These are phyloP conservation scores for Pistacia atlantica DNA, from an alignment of 345 rosid genomes.

Conservation along the genomic window DNA sequence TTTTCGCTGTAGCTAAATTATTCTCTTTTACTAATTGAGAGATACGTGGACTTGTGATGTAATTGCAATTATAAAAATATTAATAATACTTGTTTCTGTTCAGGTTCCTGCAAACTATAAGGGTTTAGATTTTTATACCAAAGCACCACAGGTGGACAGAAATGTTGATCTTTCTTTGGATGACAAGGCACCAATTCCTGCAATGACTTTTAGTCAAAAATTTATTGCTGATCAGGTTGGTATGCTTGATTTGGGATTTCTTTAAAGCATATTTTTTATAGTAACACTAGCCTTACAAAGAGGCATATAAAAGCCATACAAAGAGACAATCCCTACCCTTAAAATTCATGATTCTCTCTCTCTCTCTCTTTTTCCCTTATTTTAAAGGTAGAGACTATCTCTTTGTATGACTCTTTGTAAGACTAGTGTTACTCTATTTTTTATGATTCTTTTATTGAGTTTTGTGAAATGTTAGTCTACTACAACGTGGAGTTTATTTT, in stretches of 20 bases:
- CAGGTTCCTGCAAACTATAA: slow-evolving; percentile 79
- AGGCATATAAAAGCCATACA: too few species aligned
- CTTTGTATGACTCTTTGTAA: too few species aligned
- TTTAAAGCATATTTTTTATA: neutral
- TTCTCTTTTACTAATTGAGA: too few species aligned
- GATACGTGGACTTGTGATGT: too few species aligned
- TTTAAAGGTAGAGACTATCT: too few species aligned
- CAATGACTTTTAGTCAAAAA: slow-evolving; percentile 69
- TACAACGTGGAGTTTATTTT: neutral
- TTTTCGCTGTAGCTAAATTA: too few species aligned
- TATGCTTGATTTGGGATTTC: slow-evolving; percentile 6
- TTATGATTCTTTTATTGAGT: neutral
- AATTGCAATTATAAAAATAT: too few species aligned
- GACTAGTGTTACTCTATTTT: neutral
- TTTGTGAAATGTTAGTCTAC: neutral
- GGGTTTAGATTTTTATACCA: slow-evolving; percentile 75
- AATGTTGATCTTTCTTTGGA: slow-evolving; percentile 81
- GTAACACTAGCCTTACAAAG: too few species aligned
- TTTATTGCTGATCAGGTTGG: slow-evolving; percentile 80
- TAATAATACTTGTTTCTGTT: slow-evolving; percentile 14
- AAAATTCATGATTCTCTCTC: too few species aligned
- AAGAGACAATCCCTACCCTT: too few species aligned
- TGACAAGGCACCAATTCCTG: slow-evolving; percentile 91
- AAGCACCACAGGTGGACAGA: slow-evolving; percentile 74
- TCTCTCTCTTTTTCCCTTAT: too few species aligned